A percentile compares a stretch with the other conserved stretches of the same genome.
phyloP scores from a whole-genome alignment of 371 early-diverging fungal species.

The Saksenaea vasiformis region DNA sequence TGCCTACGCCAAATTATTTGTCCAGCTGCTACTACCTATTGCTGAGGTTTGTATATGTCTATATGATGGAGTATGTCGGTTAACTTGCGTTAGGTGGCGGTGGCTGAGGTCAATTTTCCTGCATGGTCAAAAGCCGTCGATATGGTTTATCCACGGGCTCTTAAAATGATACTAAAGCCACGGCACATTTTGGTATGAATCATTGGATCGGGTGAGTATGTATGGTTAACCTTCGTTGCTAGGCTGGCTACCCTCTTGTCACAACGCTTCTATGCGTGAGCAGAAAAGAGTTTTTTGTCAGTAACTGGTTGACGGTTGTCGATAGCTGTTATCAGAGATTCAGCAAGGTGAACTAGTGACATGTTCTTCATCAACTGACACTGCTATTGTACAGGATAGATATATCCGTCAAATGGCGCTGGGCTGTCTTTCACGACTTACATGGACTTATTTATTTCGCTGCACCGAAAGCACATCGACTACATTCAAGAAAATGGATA shows the following conservation, averaged over 20 bases:
- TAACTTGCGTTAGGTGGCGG: conserved; percentile 64
- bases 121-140: conserved; percentile 93
- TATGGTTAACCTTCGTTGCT: conserved; percentile 10
- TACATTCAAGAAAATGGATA: conserved; percentile 65
- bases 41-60: conserved; percentile 75
- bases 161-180: conserved; percentile 87
- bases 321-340: conserved; percentile 80
- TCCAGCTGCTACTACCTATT: conserved; percentile 87
- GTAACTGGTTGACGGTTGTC: conserved; percentile 75
- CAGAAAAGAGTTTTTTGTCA: conserved; percentile 83
- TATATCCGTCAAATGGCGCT: conserved; percentile 69
- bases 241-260: conserved; percentile 84
- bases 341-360: conserved; percentile 56
- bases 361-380: not conserved
- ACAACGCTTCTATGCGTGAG: conserved; percentile 90
- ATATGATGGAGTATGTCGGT: not conserved
- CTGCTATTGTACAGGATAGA: conserved; percentile 64
- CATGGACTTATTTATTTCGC: conserved; percentile 94
- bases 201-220: not conserved
- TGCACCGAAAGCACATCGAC: conserved; percentile 71
- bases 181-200: conserved; percentile 63
- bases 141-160: conserved; percentile 84
- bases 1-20: conserved; percentile 89
- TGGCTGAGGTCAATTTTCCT: conserved; percentile 94
- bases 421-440: conserved; percentile 78